Conservation (phyloP, 176 grass and related monocot species). For the Eragrostis curvula region DNA sequence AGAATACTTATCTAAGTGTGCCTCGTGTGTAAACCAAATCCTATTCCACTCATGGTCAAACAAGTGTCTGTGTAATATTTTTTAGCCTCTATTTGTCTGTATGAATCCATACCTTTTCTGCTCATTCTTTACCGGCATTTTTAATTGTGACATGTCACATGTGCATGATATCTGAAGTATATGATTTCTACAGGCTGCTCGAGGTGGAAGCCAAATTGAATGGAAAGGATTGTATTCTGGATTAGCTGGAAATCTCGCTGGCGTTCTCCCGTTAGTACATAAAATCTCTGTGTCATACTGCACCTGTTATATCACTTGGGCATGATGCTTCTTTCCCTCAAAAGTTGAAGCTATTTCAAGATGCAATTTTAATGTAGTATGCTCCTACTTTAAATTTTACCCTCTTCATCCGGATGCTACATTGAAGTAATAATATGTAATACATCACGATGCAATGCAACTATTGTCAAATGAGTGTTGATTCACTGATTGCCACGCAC, state of each 20-base stretch:
- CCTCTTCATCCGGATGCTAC: background rate
- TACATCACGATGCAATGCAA: background rate
- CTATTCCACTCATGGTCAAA: background rate
- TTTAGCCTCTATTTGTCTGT: background rate
- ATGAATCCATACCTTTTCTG: background rate
- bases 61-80: too few species aligned
- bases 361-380: background rate
- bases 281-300: slow-evolving; percentile 1
- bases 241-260: slow-evolving; percentile 81
- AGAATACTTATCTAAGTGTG: background rate
- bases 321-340: background rate
- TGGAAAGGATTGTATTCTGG: slow-evolving; percentile 93
- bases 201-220: slow-evolving; percentile 73
- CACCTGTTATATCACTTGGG: background rate
- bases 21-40: background rate
- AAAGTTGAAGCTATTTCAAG: background rate
- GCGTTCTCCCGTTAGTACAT: slow-evolving; percentile 83
- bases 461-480: background rate
- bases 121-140: background rate
- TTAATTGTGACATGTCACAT: background rate
- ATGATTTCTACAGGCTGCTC: slow-evolving; percentile 53
- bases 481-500: background rate
- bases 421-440: background rate
- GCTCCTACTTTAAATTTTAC: background rate
- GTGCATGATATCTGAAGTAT: background rate